Percentiles rank a stretch among this genome's conserved stretches.
Conservation (phyloP, 1,284 basidiomycete genomes). For the Papiliotrema nemorosa region DNA sequence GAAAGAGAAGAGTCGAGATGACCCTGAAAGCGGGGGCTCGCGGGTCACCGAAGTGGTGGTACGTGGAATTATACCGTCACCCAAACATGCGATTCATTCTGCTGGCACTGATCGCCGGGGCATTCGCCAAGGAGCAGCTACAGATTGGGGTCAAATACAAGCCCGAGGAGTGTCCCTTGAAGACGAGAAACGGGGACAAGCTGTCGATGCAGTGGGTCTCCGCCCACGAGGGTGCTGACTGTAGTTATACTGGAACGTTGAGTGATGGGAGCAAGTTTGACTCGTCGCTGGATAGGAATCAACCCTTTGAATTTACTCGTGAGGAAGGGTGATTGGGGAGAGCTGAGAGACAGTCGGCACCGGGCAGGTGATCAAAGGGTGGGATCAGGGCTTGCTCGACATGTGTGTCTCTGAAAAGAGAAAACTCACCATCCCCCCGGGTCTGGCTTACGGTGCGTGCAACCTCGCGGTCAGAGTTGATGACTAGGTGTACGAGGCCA, state of each 20-base stretch:
- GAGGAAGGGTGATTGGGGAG: slow-evolving; percentile 5
- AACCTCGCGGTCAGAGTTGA: background rate
- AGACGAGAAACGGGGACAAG: slow-evolving; percentile 53
- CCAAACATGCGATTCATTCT: too few relatives aligned
- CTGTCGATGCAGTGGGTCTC: slow-evolving; percentile 51
- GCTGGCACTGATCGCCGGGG: too few relatives aligned
- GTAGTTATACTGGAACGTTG: slow-evolving; percentile 53
- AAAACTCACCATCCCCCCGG: slow-evolving; percentile 76
- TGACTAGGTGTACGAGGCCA: slow-evolving; percentile 56
- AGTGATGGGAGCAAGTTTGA: slow-evolving; percentile 55
- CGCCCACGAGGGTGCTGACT: background rate
- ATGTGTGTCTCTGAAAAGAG: slow-evolving; percentile 92
- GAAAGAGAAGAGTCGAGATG: background rate
- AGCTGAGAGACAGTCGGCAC: slow-evolving; percentile 47
- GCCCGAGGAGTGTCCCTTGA: slow-evolving; percentile 51
- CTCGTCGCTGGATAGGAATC: slow-evolving; percentile 53
- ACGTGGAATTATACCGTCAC: too few relatives aligned
- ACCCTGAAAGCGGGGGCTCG: too few relatives aligned
- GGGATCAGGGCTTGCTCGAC: slow-evolving; percentile 53
- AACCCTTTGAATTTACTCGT: slow-evolving; percentile 54
- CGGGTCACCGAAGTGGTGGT: too few relatives aligned
- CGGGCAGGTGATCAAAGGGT: slow-evolving; percentile 55
- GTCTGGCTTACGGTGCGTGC: slow-evolving; percentile 68
- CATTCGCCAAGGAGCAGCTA: slow-evolving; percentile 19
- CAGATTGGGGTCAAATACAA: slow-evolving; percentile 52